These are phyloP conservation scores for Tolypocladium sp. DNA, from an alignment of 2,329 filamentous ascomycete genomes.

Conservation along the genomic window DNA sequence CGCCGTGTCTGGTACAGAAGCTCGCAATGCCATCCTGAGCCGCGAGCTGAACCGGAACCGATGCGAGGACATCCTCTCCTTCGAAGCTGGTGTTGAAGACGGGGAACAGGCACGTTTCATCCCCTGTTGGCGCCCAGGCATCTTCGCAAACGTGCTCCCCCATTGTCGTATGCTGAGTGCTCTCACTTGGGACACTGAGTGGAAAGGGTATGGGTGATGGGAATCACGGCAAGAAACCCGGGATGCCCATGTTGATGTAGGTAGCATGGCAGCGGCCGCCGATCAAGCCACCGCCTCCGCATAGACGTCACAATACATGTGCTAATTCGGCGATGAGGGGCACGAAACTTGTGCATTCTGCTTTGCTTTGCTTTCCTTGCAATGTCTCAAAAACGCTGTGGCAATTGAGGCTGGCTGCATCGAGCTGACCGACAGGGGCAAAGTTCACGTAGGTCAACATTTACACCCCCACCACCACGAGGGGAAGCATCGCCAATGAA, in stretches of 20 bases:
- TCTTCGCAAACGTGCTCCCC: not conserved
- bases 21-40: not conserved
- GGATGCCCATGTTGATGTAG: not conserved
- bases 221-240: not conserved
- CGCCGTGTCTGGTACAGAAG: not conserved
- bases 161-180: not conserved
- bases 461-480: not conserved
- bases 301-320: not conserved
- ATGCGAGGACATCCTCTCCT: not conserved
- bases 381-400: not conserved
- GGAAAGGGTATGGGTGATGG: not conserved
- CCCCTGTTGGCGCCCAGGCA: not conserved
- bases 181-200: not conserved
- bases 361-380: not conserved
- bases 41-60: not conserved
- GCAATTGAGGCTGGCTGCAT: not conserved
- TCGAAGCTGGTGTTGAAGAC: not conserved
- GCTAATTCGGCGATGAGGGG: not conserved
- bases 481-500: not conserved
- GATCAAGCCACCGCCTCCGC: not conserved
- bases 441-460: not conserved
- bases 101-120: conserved; percentile 1
- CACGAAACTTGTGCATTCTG: not conserved
- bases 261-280: not conserved
- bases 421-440: not conserved